These are phyloP conservation scores for Pleurotus pulmonarius DNA, from an alignment of 768 basidiomycete genomes.

Conservation along the genomic window DNA sequence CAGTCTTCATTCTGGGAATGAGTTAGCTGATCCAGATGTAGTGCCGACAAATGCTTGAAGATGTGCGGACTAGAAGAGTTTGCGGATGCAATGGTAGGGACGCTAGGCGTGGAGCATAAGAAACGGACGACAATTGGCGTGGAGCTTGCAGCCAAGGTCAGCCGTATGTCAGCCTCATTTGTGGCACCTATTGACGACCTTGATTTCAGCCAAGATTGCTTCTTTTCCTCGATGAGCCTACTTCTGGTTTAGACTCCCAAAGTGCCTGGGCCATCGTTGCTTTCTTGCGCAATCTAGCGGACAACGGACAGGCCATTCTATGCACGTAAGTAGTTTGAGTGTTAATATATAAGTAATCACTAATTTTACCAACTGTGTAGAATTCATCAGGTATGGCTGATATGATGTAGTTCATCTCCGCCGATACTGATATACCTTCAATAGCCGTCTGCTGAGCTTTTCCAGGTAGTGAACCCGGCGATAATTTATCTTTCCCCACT, in stretches of 20 bases:
- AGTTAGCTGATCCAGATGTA: constrained; percentile 13
- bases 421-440: not conserved
- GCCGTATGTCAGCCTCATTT: constrained; percentile 14
- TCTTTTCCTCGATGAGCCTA: constrained; percentile 87
- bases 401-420: not conserved
- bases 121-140: constrained; percentile 74
- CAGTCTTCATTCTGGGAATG: not conserved
- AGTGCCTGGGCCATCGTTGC: constrained; percentile 79
- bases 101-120: constrained; percentile 48
- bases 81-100: constrained; percentile 60
- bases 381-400: constrained; percentile 35
- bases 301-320: constrained; percentile 81
- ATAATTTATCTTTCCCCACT: too few species aligned
- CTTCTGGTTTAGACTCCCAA: constrained; percentile 85
- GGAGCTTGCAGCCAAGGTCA: constrained; percentile 68
- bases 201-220: constrained; percentile 64
- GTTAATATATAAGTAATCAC: not conserved
- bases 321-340: constrained; percentile 56
- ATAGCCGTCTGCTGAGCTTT: constrained; percentile 80
- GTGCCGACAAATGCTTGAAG: constrained; percentile 44
- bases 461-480: constrained; percentile 38
- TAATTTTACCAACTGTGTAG: constrained; percentile 18
- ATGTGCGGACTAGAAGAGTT: constrained; percentile 62
- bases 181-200: not conserved
- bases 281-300: constrained; percentile 72